Base-by-base conservation (phyloP, 495 filamentous ascomycete genomes). In the Hyphodiscus hymeniophilus region DNA sequence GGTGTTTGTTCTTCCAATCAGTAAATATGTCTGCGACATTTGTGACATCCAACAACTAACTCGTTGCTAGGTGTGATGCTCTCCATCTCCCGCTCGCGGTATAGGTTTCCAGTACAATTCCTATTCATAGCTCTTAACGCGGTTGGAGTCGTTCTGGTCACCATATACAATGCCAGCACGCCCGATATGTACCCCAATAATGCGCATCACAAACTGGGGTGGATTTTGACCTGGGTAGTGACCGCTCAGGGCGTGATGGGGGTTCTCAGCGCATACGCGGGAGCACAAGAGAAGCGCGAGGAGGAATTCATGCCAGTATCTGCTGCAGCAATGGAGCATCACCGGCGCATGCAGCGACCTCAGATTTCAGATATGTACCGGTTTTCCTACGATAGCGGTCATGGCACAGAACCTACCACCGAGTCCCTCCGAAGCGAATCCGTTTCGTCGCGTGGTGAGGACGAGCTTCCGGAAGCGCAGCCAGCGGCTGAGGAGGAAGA, bases 151-250 rank as follows among this genome's bases (percentile, higher is more conserved):
- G 59, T 94, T 20, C 58, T 89, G 32, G 84, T 80, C 2, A 75
- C 82, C 45, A 69, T 92, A 16, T 95, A 95, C 68, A 87, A 90
- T 61, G 72, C 72, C 54, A 80, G 76, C 39, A 95, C 89, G 0
- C 89, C 89, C 2, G 87, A 95, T 61, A 67, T 98, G 16, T 97
- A 96, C 60, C 76, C 80, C 42, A 84, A 87, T 59, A 94, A 95
- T 60, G 77, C 84, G 5, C 94, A 97, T 61, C 82, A 88, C 65
- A 89, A 84, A 64, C 73, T 92, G 40, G 92, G 92, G 26, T 97
- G 92, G 92, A 69, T 86, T 32, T 72, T 84, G 24, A 90, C 85
- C 10, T 85, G 77, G 70, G 70, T 89, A 12, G 69, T 85, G 10
- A 66, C 71, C 33, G 76, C 70, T 22, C 91, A 95, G 66, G 75